Evolutionary conservation across 2,329 filamentous ascomycete species (phyloP).

Genomic region (Penicillium sp.): DNA sequence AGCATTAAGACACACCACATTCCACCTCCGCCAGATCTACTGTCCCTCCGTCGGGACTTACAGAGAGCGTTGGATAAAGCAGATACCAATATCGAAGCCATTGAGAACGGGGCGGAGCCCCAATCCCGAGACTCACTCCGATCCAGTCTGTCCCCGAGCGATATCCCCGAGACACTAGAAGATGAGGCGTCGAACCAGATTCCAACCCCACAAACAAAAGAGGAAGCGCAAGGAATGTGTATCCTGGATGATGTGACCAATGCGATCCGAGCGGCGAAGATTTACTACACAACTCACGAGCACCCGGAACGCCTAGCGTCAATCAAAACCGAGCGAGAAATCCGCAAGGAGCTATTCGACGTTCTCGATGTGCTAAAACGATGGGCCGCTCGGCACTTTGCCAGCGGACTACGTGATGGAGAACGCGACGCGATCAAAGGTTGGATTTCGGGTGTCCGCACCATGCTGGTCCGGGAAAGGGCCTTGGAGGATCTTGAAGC

Average conservation of each 20-base stretch:
- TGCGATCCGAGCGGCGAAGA: slow-evolving; percentile 92
- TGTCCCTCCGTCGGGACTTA: slow-evolving; percentile 73
- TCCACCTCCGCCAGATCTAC: slow-evolving; percentile 80
- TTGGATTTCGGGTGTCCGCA: slow-evolving; percentile 80
- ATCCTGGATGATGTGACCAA: slow-evolving; percentile 91
- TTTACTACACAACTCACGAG: slow-evolving; percentile 94
- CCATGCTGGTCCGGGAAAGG: slow-evolving; percentile 77
- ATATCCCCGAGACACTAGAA: slow-evolving; percentile 43
- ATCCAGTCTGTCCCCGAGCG: slow-evolving; percentile 37
- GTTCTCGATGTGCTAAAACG: slow-evolving; percentile 91
- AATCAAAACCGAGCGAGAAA: slow-evolving; percentile 84
- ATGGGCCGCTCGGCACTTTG: slow-evolving; percentile 86
- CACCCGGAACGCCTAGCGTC: slow-evolving; percentile 81
- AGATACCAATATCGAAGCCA: slow-evolving; percentile 64
- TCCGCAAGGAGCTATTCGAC: slow-evolving; percentile 80
- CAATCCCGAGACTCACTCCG: slow-evolving; percentile 34
- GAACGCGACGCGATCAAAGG: slow-evolving; percentile 75
- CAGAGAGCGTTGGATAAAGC: slow-evolving; percentile 71
- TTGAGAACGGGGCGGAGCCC: slow-evolving; percentile 34
- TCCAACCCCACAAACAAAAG: slow-evolving; percentile 65
- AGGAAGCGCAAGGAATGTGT: slow-evolving; percentile 88
- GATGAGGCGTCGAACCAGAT: slow-evolving; percentile 39
- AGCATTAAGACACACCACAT: slow-evolving; percentile 80
- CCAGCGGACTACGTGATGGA: slow-evolving; percentile 76
- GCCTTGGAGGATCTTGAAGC: slow-evolving; percentile 75